phyloP scores from a whole-genome alignment of 139 green algal species.

The Chlorella vulgaris region DNA sequence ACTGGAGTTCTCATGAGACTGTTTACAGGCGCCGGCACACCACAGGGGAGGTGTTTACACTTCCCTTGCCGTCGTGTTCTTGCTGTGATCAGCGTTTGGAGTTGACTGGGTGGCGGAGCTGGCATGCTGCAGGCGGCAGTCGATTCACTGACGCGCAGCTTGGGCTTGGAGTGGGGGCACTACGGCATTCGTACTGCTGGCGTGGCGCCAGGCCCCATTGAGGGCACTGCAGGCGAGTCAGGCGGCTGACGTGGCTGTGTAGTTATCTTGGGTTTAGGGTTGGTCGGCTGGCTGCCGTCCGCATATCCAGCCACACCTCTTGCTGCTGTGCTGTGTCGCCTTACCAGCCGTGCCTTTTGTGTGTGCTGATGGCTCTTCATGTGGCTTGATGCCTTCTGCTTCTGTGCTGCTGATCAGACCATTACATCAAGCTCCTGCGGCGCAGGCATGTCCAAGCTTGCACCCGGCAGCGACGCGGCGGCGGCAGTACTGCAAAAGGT shows the following conservation, averaged over 20 bases:
- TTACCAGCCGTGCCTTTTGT: no score
- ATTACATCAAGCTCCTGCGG: neutral
- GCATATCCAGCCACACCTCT: no score
- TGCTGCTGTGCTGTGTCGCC: no score
- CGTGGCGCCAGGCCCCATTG: slow-evolving; percentile 92
- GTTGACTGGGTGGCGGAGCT: neutral
- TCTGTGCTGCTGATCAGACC: neutral
- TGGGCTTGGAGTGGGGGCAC: slow-evolving; percentile 93
- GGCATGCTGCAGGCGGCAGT: slow-evolving; percentile 72
- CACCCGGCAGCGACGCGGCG: slow-evolving; percentile 46
- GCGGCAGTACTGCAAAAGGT: slow-evolving; percentile 49
- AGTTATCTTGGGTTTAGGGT: neutral
- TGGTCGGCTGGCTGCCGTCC: neutral
- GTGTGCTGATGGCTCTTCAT: no score
- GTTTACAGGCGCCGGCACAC: no score
- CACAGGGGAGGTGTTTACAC: no score
- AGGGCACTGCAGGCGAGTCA: slow-evolving; percentile 75
- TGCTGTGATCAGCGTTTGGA: no score
- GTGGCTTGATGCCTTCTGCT: no score
- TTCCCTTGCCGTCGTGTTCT: no score
- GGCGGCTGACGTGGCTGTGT: neutral
- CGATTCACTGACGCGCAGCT: slow-evolving; percentile 87
- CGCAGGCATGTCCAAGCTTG: slow-evolving; percentile 89
- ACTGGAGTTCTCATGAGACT: no score
- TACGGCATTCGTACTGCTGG: slow-evolving; percentile 86